Percentiles rank a stretch among this genome's conserved stretches.
Evolutionary conservation across 2,329 filamentous ascomycete genomes (phyloP).

Genomic region (Colletotrichum sp.): DNA sequence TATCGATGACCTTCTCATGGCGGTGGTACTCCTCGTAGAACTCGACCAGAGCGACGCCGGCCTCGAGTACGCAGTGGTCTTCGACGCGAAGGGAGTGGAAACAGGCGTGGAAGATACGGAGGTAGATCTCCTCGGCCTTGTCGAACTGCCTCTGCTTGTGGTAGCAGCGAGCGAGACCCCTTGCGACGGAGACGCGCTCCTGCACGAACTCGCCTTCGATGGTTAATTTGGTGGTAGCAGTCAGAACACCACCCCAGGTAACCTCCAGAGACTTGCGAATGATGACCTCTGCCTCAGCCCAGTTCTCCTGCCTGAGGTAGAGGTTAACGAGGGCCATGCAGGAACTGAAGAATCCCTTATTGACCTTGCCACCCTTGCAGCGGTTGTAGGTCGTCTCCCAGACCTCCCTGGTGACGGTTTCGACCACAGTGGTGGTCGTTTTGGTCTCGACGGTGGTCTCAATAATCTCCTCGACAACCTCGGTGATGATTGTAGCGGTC

Average conservation of each 20-base stretch:
- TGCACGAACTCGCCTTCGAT: conserved; percentile 34
- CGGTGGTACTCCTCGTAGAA: conserved; percentile 32
- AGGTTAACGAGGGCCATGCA: conserved; percentile 37
- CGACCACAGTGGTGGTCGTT: conserved; percentile 37
- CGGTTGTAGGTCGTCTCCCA: conserved; percentile 39
- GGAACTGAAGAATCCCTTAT: conserved; percentile 37
- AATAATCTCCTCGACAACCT: conserved; percentile 43
- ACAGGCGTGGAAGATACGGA: conserved; percentile 40
- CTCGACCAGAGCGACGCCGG: conserved; percentile 30
- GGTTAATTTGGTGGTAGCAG: conserved; percentile 30
- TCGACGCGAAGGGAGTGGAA: conserved; percentile 33
- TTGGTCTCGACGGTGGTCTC: conserved; percentile 36
- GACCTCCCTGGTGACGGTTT: conserved; percentile 37
- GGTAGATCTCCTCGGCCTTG: conserved; percentile 39
- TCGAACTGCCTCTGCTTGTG: conserved; percentile 38
- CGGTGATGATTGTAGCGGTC: conserved; percentile 40
- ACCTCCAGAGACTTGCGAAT: conserved; percentile 40
- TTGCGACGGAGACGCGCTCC: conserved; percentile 37
- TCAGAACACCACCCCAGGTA: conserved; percentile 41
- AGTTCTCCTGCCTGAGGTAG: conserved; percentile 33
- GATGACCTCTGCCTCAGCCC: conserved; percentile 37
- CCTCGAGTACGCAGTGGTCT: conserved; percentile 31
- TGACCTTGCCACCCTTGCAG: conserved; percentile 36
- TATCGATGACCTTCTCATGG: conserved; percentile 40
- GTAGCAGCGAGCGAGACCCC: conserved; percentile 38